Percentiles rank a stretch among this genome's conserved stretches.
These are phyloP conservation scores for Penstemon davidsonii DNA, from an alignment of 257 asterid genomes.

Conservation along the genomic window DNA sequence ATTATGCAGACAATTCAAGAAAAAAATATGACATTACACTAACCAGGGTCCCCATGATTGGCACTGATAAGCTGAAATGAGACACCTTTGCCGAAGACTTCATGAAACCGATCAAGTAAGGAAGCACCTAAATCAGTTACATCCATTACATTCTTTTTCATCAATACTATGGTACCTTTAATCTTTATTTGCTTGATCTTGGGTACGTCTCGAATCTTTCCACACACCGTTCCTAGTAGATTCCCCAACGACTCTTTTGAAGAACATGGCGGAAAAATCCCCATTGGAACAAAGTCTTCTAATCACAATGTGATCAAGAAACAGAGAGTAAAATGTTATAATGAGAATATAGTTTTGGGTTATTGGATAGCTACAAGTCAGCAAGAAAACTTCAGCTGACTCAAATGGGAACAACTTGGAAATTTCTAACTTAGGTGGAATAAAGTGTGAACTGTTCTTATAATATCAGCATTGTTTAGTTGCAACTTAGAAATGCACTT, in stretches of 20 bases:
- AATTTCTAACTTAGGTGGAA: too few relatives aligned
- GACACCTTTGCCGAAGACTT: slow-evolving; percentile 60
- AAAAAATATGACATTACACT: not conserved
- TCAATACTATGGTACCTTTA: slow-evolving; percentile 57
- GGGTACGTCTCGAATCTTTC: slow-evolving; percentile 36
- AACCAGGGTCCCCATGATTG: slow-evolving; percentile 44
- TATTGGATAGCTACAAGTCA: too few relatives aligned
- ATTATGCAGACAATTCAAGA: not conserved
- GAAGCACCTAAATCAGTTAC: slow-evolving; percentile 50
- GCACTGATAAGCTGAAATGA: slow-evolving; percentile 70
- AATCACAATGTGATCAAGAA: too few relatives aligned
- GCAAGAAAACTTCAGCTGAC: too few relatives aligned
- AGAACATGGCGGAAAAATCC: slow-evolving; percentile 8
- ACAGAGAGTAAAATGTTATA: not conserved
- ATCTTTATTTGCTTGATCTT: slow-evolving; percentile 37
- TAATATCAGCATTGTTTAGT: too few relatives aligned
- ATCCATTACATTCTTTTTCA: slow-evolving; percentile 67
- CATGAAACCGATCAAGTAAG: slow-evolving; percentile 54
- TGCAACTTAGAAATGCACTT: too few relatives aligned
- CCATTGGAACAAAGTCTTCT: not conserved
- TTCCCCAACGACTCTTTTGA: slow-evolving; percentile 47
- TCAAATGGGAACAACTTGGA: too few relatives aligned
- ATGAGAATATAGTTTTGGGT: too few relatives aligned
- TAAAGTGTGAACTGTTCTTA: too few relatives aligned
- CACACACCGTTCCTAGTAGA: slow-evolving; percentile 42